Evolutionary conservation across 2,329 filamentous ascomycete genomes (phyloP).

Genomic region (Stemphylium lycopersici): DNA sequence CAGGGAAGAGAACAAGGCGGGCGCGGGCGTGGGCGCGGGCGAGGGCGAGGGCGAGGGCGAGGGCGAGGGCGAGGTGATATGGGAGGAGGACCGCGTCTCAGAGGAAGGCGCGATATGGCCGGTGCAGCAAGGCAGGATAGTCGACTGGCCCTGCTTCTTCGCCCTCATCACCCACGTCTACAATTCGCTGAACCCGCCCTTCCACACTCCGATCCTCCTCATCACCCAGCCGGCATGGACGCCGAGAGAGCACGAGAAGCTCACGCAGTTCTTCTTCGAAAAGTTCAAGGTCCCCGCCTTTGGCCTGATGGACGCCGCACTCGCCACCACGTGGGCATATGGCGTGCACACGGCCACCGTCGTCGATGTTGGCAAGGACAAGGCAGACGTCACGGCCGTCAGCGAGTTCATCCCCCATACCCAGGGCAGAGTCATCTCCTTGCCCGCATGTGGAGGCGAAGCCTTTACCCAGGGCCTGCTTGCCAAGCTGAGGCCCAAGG

Average conservation of each 20-base stretch:
- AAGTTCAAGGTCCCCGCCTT: constrained; percentile 95
- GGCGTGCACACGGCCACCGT: constrained; percentile 82
- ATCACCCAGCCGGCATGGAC: constrained; percentile 92
- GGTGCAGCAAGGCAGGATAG: constrained; percentile 78
- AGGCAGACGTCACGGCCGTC: constrained; percentile 91
- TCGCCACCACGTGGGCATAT: constrained; percentile 82
- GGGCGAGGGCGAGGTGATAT: constrained; percentile 67
- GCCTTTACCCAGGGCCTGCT: constrained; percentile 78
- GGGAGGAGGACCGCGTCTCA: constrained; percentile 86
- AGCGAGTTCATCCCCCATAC: constrained; percentile 80
- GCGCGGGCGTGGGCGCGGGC: no score
- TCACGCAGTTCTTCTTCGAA: constrained; percentile 95
- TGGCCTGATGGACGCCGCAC: constrained; percentile 84
- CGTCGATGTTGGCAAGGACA: constrained; percentile 88
- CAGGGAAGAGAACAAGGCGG: constrained; percentile 32
- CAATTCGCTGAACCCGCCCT: constrained; percentile 84
- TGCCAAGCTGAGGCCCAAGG: constrained; percentile 66
- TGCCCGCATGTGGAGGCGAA: constrained; percentile 79
- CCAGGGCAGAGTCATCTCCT: constrained; percentile 65
- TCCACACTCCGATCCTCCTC: constrained; percentile 92
- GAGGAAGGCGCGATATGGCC: constrained; percentile 91
- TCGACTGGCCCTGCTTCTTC: constrained; percentile 91
- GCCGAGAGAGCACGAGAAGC: constrained; percentile 80
- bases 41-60: constrained; percentile 61
- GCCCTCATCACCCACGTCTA: constrained; percentile 93